Evolutionary conservation across 345 rosid species (phyloP).

Genomic region (Eucalyptus dawsonii): DNA sequence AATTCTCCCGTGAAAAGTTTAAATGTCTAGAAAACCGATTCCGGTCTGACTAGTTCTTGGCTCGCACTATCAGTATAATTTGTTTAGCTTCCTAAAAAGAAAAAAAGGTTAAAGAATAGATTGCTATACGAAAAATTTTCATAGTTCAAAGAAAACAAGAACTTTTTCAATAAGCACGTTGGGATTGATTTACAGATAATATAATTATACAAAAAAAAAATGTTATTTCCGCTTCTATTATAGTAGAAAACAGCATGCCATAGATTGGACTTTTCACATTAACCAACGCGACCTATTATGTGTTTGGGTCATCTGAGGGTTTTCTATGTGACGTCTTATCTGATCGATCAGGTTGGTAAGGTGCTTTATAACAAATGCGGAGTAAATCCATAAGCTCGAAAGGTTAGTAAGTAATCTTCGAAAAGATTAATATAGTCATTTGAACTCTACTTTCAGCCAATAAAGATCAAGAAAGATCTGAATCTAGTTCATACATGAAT

Average conservation of each 20-base stretch:
- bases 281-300: not conserved
- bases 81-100: not conserved
- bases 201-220: no score
- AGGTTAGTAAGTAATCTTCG: not conserved
- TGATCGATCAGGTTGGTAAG: not conserved
- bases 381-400: not conserved
- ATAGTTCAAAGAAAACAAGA: not conserved
- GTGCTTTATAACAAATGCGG: not conserved
- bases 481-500: not conserved
- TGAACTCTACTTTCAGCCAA: not conserved
- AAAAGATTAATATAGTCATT: not conserved
- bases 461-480: not conserved
- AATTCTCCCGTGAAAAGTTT: no score
- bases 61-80: rapidly evolving
- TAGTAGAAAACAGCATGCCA: not conserved
- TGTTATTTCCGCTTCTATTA: not conserved
- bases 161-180: not conserved
- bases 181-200: not conserved
- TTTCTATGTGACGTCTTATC: not conserved
- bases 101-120: not conserved
- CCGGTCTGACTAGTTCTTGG: not conserved
- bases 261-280: not conserved
- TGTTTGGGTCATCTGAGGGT: not conserved
- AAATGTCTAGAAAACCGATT: no score
- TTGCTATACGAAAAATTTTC: no score